Percentiles rank a stretch among this genome's conserved stretches.
These are phyloP conservation scores for Phallus indusiatus DNA, from an alignment of 768 basidiomycete genomes.

Conservation along the genomic window DNA sequence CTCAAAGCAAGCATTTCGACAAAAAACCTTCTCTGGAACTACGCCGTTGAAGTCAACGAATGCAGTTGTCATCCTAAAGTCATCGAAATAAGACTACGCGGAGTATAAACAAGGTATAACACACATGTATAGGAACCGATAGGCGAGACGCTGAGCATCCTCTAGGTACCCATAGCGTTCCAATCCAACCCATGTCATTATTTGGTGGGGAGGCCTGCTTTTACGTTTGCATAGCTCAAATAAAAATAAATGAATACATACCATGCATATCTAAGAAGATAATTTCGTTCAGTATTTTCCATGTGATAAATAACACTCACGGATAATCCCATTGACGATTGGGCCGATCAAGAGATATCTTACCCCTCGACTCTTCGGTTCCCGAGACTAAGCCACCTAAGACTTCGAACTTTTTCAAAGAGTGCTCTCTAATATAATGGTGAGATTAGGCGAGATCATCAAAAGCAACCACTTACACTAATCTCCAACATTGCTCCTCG, in stretches of 20 bases:
- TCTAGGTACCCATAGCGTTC: conserved; percentile 94
- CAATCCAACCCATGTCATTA: conserved; percentile 96
- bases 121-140: conserved; percentile 97
- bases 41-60: conserved; percentile 97
- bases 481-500: conserved; percentile 87
- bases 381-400: conserved; percentile 92
- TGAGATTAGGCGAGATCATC: background rate
- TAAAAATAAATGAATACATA: conserved; percentile 19
- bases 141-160: conserved; percentile 87
- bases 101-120: conserved; percentile 12
- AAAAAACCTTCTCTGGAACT: conserved; percentile 86
- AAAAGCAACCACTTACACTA: conserved; percentile 57
- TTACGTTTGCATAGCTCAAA: background rate
- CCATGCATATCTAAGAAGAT: conserved; percentile 54
- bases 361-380: conserved; percentile 92
- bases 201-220: conserved; percentile 87
- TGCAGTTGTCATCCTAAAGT: conserved; percentile 77
- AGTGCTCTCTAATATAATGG: conserved; percentile 48
- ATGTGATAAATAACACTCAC: conserved; percentile 35
- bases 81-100: background rate
- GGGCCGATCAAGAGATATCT: conserved; percentile 90
- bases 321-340: conserved; percentile 99
- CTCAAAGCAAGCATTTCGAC: background rate
- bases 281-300: conserved; percentile 11
- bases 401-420: conserved; percentile 92